Percentiles rank a stretch among this genome's conserved stretches.
Evolutionary conservation across 208 protist genomes (phyloP).

Genomic region (Trypanosoma cruzi): DNA sequence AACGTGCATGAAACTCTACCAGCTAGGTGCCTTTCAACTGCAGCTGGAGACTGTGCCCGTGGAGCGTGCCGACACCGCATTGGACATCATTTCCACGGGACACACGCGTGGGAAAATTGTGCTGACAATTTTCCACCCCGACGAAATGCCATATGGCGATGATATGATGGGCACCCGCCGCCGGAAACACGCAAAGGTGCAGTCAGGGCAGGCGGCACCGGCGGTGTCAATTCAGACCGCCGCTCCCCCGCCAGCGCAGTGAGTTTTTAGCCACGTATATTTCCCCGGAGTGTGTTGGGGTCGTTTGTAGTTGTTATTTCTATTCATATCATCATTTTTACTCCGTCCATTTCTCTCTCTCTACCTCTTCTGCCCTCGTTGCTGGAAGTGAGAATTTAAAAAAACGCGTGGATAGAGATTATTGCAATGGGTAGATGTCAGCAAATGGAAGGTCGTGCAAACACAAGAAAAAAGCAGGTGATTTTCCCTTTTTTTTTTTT

Average conservation of each 20-base stretch:
- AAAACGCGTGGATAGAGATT: no score
- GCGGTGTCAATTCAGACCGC: not conserved
- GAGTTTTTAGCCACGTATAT: no score
- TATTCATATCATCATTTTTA: no score
- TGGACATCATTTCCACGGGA: slow-evolving; percentile 45
- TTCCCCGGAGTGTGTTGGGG: no score
- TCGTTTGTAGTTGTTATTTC: no score
- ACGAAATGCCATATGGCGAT: slow-evolving; percentile 30
- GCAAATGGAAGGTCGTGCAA: no score
- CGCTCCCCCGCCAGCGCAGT: not conserved
- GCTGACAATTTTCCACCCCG: slow-evolving; percentile 51
- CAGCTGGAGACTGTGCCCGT: slow-evolving; percentile 58
- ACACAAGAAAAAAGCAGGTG: no score
- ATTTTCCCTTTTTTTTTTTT: no score
- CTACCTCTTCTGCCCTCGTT: no score
- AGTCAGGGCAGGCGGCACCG: not conserved
- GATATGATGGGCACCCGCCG: slow-evolving; percentile 32
- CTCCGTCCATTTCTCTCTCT: no score
- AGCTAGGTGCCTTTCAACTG: slow-evolving; percentile 43
- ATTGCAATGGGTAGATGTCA: no score
- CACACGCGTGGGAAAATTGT: slow-evolving; percentile 75
- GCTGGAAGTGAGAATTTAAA: no score
- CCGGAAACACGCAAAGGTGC: slow-evolving; percentile 13
- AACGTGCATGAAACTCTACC: slow-evolving; percentile 48
- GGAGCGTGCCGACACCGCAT: slow-evolving; percentile 35